Percentiles rank a stretch among this genome's conserved stretches.
phyloP scores from a whole-genome alignment of 768 basidiomycete genomes.

The Hericium alpestre region DNA sequence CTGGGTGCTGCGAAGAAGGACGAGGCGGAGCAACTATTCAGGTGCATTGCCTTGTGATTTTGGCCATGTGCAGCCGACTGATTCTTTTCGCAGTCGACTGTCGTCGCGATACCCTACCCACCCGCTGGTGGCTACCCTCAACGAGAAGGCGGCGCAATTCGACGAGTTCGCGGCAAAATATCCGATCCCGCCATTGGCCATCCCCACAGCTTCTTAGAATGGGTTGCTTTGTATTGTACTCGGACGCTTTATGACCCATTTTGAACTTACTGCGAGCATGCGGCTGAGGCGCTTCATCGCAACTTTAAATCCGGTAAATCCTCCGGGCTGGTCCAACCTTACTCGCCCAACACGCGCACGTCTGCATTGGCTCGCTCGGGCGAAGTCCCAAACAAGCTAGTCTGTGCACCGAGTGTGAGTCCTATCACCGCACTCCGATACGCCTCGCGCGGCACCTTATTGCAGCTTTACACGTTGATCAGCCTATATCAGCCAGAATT shows the following conservation, averaged over 20 bases:
- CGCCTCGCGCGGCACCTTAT: not conserved
- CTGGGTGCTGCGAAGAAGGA: constrained; percentile 41
- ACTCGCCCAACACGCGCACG: no score
- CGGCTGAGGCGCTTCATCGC: not conserved
- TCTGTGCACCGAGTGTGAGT: not conserved
- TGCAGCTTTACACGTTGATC: not conserved
- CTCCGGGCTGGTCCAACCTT: no score
- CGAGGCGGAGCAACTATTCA: constrained; percentile 61
- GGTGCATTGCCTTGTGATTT: constrained; percentile 32
- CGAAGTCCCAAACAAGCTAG: no score
- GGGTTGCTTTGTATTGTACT: not conserved
- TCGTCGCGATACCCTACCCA: constrained; percentile 49
- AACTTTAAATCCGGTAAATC: no score
- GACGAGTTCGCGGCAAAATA: constrained; percentile 53
- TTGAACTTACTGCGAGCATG: not conserved
- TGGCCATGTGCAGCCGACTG: constrained; percentile 4
- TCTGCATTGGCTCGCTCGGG: no score
- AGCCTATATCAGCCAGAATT: not conserved
- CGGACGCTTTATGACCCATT: not conserved
- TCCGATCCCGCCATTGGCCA: constrained; percentile 44
- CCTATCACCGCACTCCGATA: not conserved
- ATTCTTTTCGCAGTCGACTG: constrained; percentile 26
- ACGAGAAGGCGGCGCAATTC: constrained; percentile 50
- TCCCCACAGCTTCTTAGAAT: constrained; percentile 13
- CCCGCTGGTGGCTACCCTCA: constrained; percentile 58